These are phyloP conservation scores for Fusarium chaquense DNA, from an alignment of 2,329 filamentous ascomycete species.

Conservation along the genomic window DNA sequence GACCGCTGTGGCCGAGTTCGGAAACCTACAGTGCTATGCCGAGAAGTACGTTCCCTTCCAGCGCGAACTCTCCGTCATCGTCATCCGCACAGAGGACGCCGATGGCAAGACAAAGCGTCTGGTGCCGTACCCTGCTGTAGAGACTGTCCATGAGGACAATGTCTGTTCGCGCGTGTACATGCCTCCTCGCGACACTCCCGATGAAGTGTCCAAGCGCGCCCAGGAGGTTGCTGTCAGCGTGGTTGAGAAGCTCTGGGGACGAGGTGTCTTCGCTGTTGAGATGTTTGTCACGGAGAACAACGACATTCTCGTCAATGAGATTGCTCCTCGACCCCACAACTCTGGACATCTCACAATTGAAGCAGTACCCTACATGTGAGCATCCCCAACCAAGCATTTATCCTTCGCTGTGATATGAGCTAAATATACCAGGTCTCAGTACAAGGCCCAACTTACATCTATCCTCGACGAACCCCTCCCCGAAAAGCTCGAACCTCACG, in stretches of 20 bases:
- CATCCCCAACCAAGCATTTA: rapidly evolving
- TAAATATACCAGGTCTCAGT: slow-evolving; percentile 72
- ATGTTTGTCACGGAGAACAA: slow-evolving; percentile 87
- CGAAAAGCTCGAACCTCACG: slow-evolving; percentile 68
- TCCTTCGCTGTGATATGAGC: rapidly evolving
- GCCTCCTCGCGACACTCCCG: slow-evolving; percentile 83
- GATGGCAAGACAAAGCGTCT: slow-evolving; percentile 61
- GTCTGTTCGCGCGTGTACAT: slow-evolving; percentile 94
- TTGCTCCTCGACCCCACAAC: slow-evolving; percentile 86
- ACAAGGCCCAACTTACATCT: slow-evolving; percentile 87
- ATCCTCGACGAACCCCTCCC: slow-evolving; percentile 77
- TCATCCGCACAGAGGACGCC: slow-evolving; percentile 85
- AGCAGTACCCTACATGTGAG: slow-evolving; percentile 76
- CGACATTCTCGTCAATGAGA: slow-evolving; percentile 83
- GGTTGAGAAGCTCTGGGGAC: slow-evolving; percentile 82
- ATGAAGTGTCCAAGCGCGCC: slow-evolving; percentile 76
- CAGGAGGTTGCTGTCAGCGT: slow-evolving; percentile 58
- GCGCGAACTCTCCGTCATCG: slow-evolving; percentile 93
- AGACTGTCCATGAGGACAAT: slow-evolving; percentile 94
- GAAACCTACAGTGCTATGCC: slow-evolving; percentile 80
- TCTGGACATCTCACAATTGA: slow-evolving; percentile 97
- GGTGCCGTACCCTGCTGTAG: slow-evolving; percentile 87
- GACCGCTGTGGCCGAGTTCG: slow-evolving; percentile 76
- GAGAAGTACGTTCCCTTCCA: slow-evolving; percentile 90
- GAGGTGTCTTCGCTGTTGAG: slow-evolving; percentile 96